Evolutionary conservation across 306 rosid genomes (phyloP).

Genomic region (Senna siamea): DNA sequence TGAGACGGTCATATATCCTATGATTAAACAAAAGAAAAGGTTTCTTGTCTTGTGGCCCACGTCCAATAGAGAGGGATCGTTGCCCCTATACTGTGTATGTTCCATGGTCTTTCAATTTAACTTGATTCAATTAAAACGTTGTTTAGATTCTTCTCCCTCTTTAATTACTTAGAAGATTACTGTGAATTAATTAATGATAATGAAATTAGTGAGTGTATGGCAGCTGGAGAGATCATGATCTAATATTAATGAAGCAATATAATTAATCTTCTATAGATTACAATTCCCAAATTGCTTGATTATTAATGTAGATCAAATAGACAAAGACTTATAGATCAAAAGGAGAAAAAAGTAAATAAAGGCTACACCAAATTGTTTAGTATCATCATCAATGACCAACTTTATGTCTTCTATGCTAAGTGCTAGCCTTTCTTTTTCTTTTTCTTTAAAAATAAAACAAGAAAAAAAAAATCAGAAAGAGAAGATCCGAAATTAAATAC

Average conservation of each 20-base stretch:
- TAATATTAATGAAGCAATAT: not conserved
- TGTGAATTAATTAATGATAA: not conserved
- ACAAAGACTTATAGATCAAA: not conserved
- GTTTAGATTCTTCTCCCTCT: constrained; percentile 33
- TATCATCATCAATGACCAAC: not conserved
- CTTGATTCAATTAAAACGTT: constrained; percentile 36
- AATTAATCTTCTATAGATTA: not conserved
- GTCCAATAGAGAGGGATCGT: constrained; percentile 14
- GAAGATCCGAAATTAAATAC: not conserved
- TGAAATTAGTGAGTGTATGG: not conserved
- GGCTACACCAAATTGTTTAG: not conserved
- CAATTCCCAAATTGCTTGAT: not conserved
- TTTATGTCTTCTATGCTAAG: not conserved
- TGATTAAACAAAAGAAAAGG: not conserved
- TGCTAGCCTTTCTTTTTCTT: constrained; percentile 3
- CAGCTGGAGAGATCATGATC: constrained; percentile 24
- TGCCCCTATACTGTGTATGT: no score
- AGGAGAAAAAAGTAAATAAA: not conserved
- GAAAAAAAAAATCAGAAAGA: no score
- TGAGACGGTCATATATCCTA: not conserved
- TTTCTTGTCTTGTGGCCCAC: constrained; percentile 25
- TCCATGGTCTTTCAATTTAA: no score
- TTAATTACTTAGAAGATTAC: constrained; percentile 19
- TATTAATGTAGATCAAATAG: no score
- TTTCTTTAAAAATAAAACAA: not conserved